Percentiles rank a stretch among this genome's conserved stretches.
phyloP scores from a whole-genome alignment of 2,329 filamentous ascomycete genomes.

The Pyrenophora tritici-repentis region DNA sequence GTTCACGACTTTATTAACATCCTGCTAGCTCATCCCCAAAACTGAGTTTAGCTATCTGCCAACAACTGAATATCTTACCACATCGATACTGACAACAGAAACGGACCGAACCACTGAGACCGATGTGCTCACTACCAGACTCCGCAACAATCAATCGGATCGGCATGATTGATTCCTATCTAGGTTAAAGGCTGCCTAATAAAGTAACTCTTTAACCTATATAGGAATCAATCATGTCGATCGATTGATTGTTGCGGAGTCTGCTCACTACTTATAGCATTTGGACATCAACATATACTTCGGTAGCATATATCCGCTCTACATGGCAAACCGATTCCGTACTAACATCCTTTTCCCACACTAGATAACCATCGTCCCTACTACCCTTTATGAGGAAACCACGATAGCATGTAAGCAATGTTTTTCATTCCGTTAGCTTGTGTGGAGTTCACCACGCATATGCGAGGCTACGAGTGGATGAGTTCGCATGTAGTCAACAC shows the following conservation, averaged over 20 bases:
- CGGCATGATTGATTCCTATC: too few species aligned
- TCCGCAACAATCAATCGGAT: too few species aligned
- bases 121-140: slow-evolving; percentile 21
- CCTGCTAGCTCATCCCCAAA: slow-evolving; percentile 20
- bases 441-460: too few species aligned
- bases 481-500: too few species aligned
- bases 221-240: too few species aligned
- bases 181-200: too few species aligned
- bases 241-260: too few species aligned
- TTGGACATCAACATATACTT: slow-evolving; percentile 25
- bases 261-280: slow-evolving; percentile 22
- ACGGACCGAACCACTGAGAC: slow-evolving; percentile 15
- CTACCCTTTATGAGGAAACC: slow-evolving; percentile 3
- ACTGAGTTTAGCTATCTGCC: slow-evolving; percentile 15
- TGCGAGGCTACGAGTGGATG: too few species aligned
- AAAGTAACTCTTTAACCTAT: too few species aligned
- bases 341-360: neutral
- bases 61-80: slow-evolving; percentile 17
- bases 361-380: slow-evolving; percentile 10
- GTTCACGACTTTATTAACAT: neutral
- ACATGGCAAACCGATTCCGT: neutral
- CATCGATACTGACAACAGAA: slow-evolving; percentile 13
- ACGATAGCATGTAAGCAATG: slow-evolving; percentile 8
- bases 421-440: too few species aligned
- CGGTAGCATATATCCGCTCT: slow-evolving; percentile 2